These are phyloP conservation scores for Corylus americana DNA, from an alignment of 306 rosid genomes.

Conservation along the genomic window DNA sequence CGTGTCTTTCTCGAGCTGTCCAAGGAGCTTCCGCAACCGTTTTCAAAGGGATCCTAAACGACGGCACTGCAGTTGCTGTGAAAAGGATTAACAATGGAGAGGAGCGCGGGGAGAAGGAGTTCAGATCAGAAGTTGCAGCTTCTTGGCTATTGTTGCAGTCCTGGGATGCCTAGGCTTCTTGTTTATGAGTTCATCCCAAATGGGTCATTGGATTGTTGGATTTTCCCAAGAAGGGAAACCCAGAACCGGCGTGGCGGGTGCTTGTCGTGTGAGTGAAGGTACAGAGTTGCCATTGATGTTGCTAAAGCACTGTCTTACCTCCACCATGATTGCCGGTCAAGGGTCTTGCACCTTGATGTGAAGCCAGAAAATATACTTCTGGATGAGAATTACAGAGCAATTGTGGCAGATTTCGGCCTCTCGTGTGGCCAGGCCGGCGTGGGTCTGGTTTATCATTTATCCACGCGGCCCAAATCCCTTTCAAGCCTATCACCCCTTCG, in stretches of 20 bases:
- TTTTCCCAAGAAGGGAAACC: conserved; percentile 43
- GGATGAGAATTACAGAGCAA: conserved; percentile 62
- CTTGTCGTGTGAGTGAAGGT: conserved; percentile 68
- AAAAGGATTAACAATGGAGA: conserved; percentile 56
- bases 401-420: conserved; percentile 76
- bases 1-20: conserved; percentile 52
- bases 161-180: conserved; percentile 59
- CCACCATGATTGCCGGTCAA: conserved; percentile 83
- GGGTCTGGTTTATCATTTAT: too few relatives aligned
- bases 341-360: conserved; percentile 77
- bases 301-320: conserved; percentile 77
- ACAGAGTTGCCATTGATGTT: conserved; percentile 67
- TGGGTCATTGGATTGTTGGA: conserved; percentile 86
- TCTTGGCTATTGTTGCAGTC: conserved; percentile 63
- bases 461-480: too few relatives aligned
- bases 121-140: conserved; percentile 90
- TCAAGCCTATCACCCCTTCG: too few relatives aligned
- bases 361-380: conserved; percentile 89
- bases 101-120: conserved; percentile 67
- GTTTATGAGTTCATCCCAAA: conserved; percentile 73
- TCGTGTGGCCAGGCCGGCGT: conserved; percentile 16
- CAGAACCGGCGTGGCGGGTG: conserved; percentile 45
- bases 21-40: conserved; percentile 76
- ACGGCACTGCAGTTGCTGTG: conserved; percentile 85
- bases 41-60: conserved; percentile 73